Evolutionary conservation across 306 rosid species (phyloP).

Genomic region (Hippophae gyantsensis): DNA sequence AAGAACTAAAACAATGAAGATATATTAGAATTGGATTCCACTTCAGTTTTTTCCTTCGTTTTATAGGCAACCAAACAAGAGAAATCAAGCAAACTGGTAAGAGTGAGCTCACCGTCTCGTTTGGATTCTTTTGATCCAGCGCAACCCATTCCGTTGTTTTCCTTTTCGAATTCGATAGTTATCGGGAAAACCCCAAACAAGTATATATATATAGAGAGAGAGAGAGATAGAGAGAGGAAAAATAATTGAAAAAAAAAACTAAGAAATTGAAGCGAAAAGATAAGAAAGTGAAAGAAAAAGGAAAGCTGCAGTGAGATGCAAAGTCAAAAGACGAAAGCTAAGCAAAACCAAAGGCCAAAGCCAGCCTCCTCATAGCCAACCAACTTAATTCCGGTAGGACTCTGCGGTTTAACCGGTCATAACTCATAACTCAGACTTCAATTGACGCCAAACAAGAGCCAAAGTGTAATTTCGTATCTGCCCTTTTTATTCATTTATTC

Average conservation of each 20-base stretch:
- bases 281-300: conserved; percentile 3
- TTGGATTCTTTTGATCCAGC: conserved; percentile 78
- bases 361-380: conserved; percentile 5
- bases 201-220: neutral
- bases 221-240: neutral
- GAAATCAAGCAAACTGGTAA: conserved; percentile 8
- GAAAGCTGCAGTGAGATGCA: conserved; percentile 27
- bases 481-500: too few species aligned
- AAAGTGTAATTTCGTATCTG: neutral
- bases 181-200: neutral
- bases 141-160: conserved; percentile 60
- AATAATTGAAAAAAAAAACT: conserved; percentile 2
- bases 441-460: conserved; percentile 3
- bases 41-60: neutral
- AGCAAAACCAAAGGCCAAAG: too few species aligned
- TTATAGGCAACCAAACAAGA: conserved; percentile 20
- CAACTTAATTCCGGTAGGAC: conserved; percentile 16
- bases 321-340: conserved; percentile 15
- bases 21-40: neutral
- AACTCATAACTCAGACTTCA: neutral
- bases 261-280: neutral
- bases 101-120: conserved; percentile 53
- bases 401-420: conserved; percentile 20
- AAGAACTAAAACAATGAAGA: neutral
- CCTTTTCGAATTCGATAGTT: neutral